These are phyloP conservation scores for Sedum album DNA, from an alignment of 164 flowering plant species.

Conservation along the genomic window DNA sequence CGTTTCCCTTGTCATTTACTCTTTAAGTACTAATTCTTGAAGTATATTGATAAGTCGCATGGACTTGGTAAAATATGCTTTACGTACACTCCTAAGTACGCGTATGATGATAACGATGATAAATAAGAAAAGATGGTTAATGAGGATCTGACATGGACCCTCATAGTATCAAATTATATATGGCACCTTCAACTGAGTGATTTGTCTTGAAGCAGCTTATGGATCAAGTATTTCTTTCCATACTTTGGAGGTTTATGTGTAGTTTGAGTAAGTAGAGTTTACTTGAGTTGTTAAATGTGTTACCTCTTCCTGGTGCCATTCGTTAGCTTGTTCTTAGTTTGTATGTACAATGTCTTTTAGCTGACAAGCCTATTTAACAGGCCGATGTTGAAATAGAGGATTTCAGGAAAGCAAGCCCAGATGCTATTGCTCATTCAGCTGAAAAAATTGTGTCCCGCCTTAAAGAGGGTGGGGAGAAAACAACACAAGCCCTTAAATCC, in stretches of 20 bases:
- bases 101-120: background rate
- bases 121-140: background rate
- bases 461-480: constrained; percentile 79
- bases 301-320: background rate
- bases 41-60: background rate
- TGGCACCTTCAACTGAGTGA: background rate
- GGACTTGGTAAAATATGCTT: background rate
- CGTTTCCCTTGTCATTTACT: background rate
- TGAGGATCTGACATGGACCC: background rate
- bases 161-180: background rate
- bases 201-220: background rate
- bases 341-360: background rate
- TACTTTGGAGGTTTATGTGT: background rate
- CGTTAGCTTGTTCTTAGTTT: background rate
- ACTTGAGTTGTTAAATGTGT: background rate
- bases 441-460: constrained; percentile 71
- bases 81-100: background rate
- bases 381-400: constrained; percentile 60
- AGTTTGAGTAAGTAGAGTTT: background rate
- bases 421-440: constrained; percentile 80
- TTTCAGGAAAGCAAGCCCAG: constrained; percentile 61
- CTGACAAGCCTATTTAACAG: constrained; percentile 23
- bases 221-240: background rate
- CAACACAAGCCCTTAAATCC: constrained; percentile 63
- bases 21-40: background rate